These are phyloP conservation scores for Leucocoprinus birnbaumii DNA, from an alignment of 768 basidiomycete species.

Conservation along the genomic window DNA sequence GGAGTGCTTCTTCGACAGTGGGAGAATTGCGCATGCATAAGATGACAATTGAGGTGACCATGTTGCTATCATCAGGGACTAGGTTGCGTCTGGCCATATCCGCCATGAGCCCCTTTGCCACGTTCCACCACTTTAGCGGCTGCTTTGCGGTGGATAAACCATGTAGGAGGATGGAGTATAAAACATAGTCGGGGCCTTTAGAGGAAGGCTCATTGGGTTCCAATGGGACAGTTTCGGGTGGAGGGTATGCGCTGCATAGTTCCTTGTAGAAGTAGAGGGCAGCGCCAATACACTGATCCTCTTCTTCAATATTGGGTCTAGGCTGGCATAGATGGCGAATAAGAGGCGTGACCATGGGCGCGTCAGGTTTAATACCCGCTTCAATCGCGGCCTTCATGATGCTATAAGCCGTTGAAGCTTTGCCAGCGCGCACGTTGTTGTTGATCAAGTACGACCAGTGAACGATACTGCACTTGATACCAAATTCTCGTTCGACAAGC, in stretches of 20 bases:
- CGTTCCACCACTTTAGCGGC: slow-evolving; percentile 42
- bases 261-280: slow-evolving; percentile 56
- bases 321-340: slow-evolving; percentile 46
- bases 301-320: slow-evolving; percentile 23
- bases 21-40: slow-evolving; percentile 64
- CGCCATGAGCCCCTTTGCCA: slow-evolving; percentile 49
- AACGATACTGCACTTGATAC: slow-evolving; percentile 32
- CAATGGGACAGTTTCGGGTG: slow-evolving; percentile 16
- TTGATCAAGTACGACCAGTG: slow-evolving; percentile 57
- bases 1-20: slow-evolving; percentile 56
- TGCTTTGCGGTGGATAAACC: slow-evolving; percentile 43
- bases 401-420: slow-evolving; percentile 37
- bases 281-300: slow-evolving; percentile 41
- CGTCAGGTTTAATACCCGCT: slow-evolving; percentile 44
- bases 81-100: slow-evolving; percentile 63
- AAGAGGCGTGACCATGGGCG: slow-evolving; percentile 51
- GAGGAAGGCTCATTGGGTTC: slow-evolving; percentile 28
- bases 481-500: slow-evolving; percentile 37
- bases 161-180: slow-evolving; percentile 54
- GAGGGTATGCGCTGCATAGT: slow-evolving; percentile 31
- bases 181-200: slow-evolving; percentile 42
- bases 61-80: slow-evolving; percentile 38
- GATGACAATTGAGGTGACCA: slow-evolving; percentile 51
- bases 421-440: slow-evolving; percentile 40
- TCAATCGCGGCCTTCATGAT: slow-evolving; percentile 47